A percentile compares a stretch with the other conserved stretches of the same genome.
phyloP scores from a whole-genome alignment of 1,284 basidiomycete species.

The Fomitiporia mediterranea region DNA sequence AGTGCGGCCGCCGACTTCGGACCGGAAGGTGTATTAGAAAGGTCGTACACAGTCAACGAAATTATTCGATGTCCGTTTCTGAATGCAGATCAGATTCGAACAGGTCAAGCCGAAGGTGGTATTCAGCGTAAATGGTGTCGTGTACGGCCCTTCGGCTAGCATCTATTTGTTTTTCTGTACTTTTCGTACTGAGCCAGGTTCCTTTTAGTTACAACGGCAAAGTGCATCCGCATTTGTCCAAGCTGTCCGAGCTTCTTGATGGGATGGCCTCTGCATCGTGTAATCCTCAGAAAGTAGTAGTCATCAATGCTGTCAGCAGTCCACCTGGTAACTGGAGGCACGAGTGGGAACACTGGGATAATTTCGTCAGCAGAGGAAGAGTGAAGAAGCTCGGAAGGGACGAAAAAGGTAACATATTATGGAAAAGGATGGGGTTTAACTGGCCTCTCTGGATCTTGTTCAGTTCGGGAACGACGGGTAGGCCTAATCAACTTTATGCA shows the following conservation, averaged over 20 bases:
- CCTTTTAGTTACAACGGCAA: slow-evolving; percentile 75
- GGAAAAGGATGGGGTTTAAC: slow-evolving; percentile 66
- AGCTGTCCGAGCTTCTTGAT: slow-evolving; percentile 53
- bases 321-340: slow-evolving; percentile 25
- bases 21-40: slow-evolving; percentile 75
- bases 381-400: slow-evolving; percentile 43
- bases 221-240: slow-evolving; percentile 64
- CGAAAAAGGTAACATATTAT: slow-evolving; percentile 50
- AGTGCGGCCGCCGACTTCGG: slow-evolving; percentile 88
- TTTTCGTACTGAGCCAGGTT: no score
- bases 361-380: slow-evolving; percentile 46
- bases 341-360: slow-evolving; percentile 56
- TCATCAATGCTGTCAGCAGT: slow-evolving; percentile 45
- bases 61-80: background rate
- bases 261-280: slow-evolving; percentile 39
- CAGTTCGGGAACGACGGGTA: slow-evolving; percentile 80
- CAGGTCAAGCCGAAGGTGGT: slow-evolving; percentile 73
- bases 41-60: slow-evolving; percentile 35
- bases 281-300: slow-evolving; percentile 45
- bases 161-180: slow-evolving; percentile 1
- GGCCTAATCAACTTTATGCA: slow-evolving; percentile 19
- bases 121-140: slow-evolving; percentile 69
- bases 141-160: slow-evolving; percentile 36
- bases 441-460: slow-evolving; percentile 87
- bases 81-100: slow-evolving; percentile 45